phyloP scores from a whole-genome alignment of 106 monocot genomes.

The Alisma plantagoaquatica region DNA sequence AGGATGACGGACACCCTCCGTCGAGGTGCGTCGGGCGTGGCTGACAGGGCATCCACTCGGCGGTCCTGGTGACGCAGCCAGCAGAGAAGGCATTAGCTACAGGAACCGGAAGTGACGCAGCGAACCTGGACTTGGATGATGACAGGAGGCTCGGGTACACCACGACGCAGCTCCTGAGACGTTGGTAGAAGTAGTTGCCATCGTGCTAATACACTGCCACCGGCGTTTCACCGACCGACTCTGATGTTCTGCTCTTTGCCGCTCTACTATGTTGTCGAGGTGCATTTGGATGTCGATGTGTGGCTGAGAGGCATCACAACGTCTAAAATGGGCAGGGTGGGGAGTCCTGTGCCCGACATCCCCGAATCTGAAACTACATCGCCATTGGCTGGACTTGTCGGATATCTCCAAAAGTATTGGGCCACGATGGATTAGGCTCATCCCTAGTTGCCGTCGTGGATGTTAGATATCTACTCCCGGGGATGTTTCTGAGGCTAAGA shows the following conservation, averaged over 20 bases:
- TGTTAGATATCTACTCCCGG: too few species aligned
- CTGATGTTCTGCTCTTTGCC: too few species aligned
- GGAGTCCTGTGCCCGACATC: too few species aligned
- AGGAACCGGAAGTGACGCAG: conserved; percentile 19
- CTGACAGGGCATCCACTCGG: conserved; percentile 98
- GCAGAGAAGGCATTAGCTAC: conserved; percentile 11
- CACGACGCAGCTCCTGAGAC: conserved; percentile 49
- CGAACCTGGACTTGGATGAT: conserved; percentile 60
- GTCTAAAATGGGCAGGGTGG: neutral
- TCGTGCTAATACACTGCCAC: neutral
- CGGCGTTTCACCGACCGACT: too few species aligned
- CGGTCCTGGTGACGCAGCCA: conserved; percentile 69
- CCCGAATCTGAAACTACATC: conserved; percentile 1
- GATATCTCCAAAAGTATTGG: neutral
- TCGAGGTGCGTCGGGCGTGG: conserved; percentile 94
- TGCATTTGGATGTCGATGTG: neutral
- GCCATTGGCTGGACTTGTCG: neutral
- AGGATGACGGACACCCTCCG: too few species aligned
- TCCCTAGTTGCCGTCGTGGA: conserved; percentile 1
- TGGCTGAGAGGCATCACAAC: neutral
- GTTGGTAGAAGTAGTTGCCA: conserved; percentile 15
- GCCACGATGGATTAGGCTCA: neutral
- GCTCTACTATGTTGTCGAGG: too few species aligned
- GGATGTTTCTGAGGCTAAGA: too few species aligned
- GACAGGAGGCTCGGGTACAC: conserved; percentile 60